Evolutionary conservation across 805 yeast genomes (phyloP).

Genomic region (Saturnispora saitoi): DNA sequence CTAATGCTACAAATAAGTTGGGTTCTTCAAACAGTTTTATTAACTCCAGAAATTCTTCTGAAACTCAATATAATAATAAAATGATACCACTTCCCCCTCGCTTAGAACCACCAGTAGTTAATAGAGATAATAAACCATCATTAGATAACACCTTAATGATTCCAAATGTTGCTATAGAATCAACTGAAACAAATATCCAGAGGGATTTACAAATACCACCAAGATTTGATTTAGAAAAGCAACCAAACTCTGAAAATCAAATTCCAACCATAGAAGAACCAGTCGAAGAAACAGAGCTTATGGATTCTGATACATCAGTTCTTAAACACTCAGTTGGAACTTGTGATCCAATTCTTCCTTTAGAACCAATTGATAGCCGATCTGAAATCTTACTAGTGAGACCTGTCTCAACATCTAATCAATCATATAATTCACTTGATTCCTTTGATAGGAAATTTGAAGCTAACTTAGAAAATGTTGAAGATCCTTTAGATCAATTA

Average conservation of each 20-base stretch:
- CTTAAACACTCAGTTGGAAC: not conserved
- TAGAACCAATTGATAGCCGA: not conserved
- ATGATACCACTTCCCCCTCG: not conserved
- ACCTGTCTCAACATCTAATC: not conserved
- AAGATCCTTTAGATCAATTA: constrained; percentile 12
- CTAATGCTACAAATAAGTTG: constrained; percentile 9
- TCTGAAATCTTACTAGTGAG: not conserved
- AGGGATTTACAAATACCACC: not conserved
- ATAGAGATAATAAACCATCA: constrained; percentile 1
- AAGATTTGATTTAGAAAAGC: not conserved
- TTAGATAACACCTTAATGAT: not conserved
- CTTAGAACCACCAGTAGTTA: not conserved
- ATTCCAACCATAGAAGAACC: not conserved
- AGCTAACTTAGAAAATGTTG: not conserved
- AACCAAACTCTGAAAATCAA: not conserved
- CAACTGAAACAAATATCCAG: not conserved
- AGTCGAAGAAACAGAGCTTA: not conserved
- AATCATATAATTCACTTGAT: constrained; percentile 8
- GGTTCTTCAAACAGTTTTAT: not conserved
- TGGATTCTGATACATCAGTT: not conserved
- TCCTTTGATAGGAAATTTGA: constrained; percentile 14
- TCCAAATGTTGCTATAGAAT: not conserved
- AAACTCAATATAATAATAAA: not conserved
- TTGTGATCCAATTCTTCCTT: not conserved
- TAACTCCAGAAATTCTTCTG: not conserved